Evolutionary conservation across 2,329 filamentous ascomycete species (phyloP), one percentile per base, ranked within the genome.

Genomic region (Fusarium sp.): DNA sequence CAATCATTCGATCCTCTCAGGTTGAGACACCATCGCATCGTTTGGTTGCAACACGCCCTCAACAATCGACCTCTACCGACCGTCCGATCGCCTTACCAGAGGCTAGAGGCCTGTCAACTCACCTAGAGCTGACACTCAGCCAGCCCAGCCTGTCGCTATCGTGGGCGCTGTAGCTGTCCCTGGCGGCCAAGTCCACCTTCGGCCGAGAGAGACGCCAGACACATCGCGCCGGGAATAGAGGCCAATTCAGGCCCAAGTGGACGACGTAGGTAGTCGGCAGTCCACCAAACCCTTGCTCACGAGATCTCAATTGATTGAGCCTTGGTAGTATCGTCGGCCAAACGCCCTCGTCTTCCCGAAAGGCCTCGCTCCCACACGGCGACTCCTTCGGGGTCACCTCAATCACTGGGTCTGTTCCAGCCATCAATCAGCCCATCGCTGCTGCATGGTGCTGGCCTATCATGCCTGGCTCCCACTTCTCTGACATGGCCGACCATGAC

Each of bases 401-500:
- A 71, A 68, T 40, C 39, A 53, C 59, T 70, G 68, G 68, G 66
- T 50, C 44, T 55, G 50, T 24, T 36, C 54, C 26, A 48, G 36
- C 49, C 63, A 63, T 75, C 73, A 65, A 75, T 75, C 74, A 72
- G 69, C 68, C 74, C 74, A 75, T 74, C 66, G 63, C 63, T 68
- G 68, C 68, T 71, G 72, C 74, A 75, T 75, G 72, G 74, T 75
- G 55, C 69, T 68, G 68, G 66, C 59, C 68, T 55, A 70, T 66
- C 71, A 74, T 74, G 70, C 74, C 74, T 65, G 66, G 72, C 71
- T 75, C 72, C 58, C 68, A 63, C 55, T 74, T 70, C 68, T 72
- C 69, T 69, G 72, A 71, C 69, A 82, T 82, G 81, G 76, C 79
- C 61, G 78, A 81, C 75, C 78, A 81, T 72, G 81, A 81, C 71